A percentile compares a stretch with the other conserved stretches of the same genome.
phyloP scores from a whole-genome alignment of 2,329 filamentous ascomycete species.

The Xylariales sp. region DNA sequence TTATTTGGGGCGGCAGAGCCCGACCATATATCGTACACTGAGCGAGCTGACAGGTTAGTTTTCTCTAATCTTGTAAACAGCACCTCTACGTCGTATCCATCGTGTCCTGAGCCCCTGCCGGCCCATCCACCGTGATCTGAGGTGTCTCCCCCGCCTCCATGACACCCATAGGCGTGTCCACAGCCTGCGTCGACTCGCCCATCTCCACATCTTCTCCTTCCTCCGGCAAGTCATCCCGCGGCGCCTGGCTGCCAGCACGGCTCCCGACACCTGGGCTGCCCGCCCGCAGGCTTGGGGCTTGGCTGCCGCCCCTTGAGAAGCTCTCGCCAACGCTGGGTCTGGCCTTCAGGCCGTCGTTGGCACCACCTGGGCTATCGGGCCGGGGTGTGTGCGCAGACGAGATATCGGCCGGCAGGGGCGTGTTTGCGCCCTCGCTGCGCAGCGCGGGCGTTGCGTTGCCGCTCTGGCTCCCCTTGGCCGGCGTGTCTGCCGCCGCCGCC shows the following conservation, averaged over 20 bases:
- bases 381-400: conserved; percentile 25
- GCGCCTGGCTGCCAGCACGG: conserved; percentile 10
- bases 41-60: too few relatives aligned
- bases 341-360: conserved; percentile 28
- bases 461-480: conserved; percentile 41
- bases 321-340: conserved; percentile 21
- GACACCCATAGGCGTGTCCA: conserved; percentile 27
- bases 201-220: conserved; percentile 29
- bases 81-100: conserved; percentile 58
- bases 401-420: conserved; percentile 38
- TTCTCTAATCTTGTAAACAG: too few relatives aligned
- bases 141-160: conserved; percentile 32
- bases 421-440: conserved; percentile 23
- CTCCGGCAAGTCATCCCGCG: conserved; percentile 29
- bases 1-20: too few relatives aligned
- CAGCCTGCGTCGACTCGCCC: conserved; percentile 30
- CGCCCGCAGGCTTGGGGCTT: conserved; percentile 24
- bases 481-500: conserved; percentile 45
- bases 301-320: conserved; percentile 34
- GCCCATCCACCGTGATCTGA: conserved; percentile 44
- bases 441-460: conserved; percentile 44
- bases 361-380: conserved; percentile 26
- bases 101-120: conserved; percentile 45
- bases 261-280: conserved; percentile 16
- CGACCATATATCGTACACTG: too few relatives aligned